phyloP scores from a whole-genome alignment of 441 rosid species.

The Populus tomentosa region DNA sequence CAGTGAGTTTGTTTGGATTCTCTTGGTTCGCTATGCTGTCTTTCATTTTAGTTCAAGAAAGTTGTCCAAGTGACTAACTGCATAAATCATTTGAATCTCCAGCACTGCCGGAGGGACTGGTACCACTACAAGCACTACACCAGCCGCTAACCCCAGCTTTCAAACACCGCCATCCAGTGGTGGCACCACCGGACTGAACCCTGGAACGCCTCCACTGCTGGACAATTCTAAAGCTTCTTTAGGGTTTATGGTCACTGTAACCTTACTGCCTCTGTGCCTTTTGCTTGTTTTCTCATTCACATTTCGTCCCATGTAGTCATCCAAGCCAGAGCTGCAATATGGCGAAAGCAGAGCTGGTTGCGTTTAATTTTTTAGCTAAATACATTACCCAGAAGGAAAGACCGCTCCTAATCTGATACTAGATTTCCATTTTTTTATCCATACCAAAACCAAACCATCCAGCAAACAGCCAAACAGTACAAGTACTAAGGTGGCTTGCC shows the following conservation, averaged over 20 bases:
- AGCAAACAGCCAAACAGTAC: too few relatives aligned
- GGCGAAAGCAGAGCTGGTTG: too few relatives aligned
- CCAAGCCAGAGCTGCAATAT: slow-evolving; percentile 3
- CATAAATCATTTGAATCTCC: slow-evolving; percentile 15
- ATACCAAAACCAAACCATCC: too few relatives aligned
- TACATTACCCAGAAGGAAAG: too few relatives aligned
- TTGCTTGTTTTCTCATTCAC: slow-evolving; percentile 10
- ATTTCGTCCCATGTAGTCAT: slow-evolving; percentile 8
- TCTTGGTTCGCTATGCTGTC: background rate
- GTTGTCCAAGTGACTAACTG: background rate
- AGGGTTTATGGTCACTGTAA: background rate
- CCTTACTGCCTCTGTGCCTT: background rate
- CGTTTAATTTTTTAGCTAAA: too few relatives aligned
- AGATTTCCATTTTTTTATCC: too few relatives aligned
- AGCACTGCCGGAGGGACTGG: slow-evolving; percentile 58
- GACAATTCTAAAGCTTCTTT: slow-evolving; percentile 40
- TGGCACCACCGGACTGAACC: slow-evolving; percentile 21
- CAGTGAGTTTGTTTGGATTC: too few relatives aligned
- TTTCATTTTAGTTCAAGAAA: background rate
- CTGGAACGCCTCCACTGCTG: slow-evolving; percentile 34
- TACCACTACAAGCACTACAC: slow-evolving; percentile 27
- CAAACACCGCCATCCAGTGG: slow-evolving; percentile 32
- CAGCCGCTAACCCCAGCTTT: slow-evolving; percentile 28
- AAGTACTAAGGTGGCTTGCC: too few relatives aligned
- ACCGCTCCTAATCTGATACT: too few relatives aligned